A percentile compares a stretch with the other conserved stretches of the same genome.
Evolutionary conservation across 352 stramenopile species (phyloP).

Genomic region (Phytophthora nicotianae): DNA sequence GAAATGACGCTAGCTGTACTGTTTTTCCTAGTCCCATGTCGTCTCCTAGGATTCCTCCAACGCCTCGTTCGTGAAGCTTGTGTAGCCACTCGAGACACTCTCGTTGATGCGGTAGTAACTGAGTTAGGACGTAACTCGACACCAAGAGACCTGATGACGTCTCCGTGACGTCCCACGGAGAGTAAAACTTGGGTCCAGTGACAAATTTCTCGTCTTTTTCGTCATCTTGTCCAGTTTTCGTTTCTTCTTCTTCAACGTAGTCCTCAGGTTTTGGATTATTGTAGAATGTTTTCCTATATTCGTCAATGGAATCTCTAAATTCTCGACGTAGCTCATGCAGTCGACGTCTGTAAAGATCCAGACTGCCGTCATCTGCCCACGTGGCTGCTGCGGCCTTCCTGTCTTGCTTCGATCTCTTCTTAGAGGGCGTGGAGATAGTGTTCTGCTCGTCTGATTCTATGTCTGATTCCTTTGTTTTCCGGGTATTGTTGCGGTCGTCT

Average conservation of each 20-base stretch:
- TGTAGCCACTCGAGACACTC: slow-evolving; percentile 97
- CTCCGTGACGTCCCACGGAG: slow-evolving; percentile 53
- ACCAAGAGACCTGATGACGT: slow-evolving; percentile 75
- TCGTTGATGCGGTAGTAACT: slow-evolving; percentile 94
- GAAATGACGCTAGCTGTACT: slow-evolving; percentile 90
- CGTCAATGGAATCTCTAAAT: slow-evolving; percentile 31
- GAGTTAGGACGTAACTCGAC: slow-evolving; percentile 69
- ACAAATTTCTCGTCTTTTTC: slow-evolving; percentile 14
- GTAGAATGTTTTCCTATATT: slow-evolving; percentile 45
- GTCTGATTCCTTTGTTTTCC: slow-evolving; percentile 10
- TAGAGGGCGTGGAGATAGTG: neutral
- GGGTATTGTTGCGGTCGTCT: neutral
- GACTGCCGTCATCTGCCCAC: slow-evolving; percentile 49
- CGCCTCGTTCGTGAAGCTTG: slow-evolving; percentile 94
- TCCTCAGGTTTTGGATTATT: slow-evolving; percentile 33
- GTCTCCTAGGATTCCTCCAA: slow-evolving; percentile 96
- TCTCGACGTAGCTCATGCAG: slow-evolving; percentile 40
- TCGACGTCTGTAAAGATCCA: slow-evolving; percentile 25
- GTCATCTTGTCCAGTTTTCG: slow-evolving; percentile 5
- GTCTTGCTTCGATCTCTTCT: slow-evolving; percentile 19
- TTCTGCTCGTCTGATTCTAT: slow-evolving; percentile 7
- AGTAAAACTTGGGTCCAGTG: slow-evolving; percentile 39
- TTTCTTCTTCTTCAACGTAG: slow-evolving; percentile 15
- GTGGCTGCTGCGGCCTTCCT: slow-evolving; percentile 34
- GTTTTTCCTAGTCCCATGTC: slow-evolving; percentile 98